These are phyloP conservation scores for Otatea glauca DNA, from an alignment of 176 grass and related monocot species.

Conservation along the genomic window DNA sequence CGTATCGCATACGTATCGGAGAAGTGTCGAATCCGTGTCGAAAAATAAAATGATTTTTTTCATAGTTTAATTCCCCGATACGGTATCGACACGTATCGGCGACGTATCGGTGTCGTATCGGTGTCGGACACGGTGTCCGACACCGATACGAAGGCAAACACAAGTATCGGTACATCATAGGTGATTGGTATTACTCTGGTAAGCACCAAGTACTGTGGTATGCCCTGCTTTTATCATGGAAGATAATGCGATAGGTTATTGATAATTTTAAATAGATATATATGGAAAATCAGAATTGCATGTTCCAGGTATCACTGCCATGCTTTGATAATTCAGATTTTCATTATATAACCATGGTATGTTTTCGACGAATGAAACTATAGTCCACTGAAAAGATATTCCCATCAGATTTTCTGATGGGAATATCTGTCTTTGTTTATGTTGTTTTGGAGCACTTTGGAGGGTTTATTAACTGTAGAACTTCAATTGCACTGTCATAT, in stretches of 20 bases:
- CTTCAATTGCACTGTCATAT: slow-evolving; percentile 21
- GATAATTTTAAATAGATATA: slow-evolving; percentile 17
- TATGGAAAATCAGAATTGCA: neutral
- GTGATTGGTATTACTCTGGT: slow-evolving; percentile 17
- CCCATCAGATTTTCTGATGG: neutral
- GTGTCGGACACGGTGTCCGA: no score
- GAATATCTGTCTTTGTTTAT: slow-evolving; percentile 17
- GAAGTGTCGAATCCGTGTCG: no score
- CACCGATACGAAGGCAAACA: no score
- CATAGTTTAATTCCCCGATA: no score
- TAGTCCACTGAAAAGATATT: slow-evolving; percentile 11
- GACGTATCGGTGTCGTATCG: no score
- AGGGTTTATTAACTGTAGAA: slow-evolving; percentile 17
- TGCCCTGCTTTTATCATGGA: slow-evolving; percentile 42
- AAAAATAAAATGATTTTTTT: no score
- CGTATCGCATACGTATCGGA: no score
- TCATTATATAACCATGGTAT: slow-evolving; percentile 18
- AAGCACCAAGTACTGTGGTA: neutral
- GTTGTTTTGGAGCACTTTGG: slow-evolving; percentile 31
- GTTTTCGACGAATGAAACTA: slow-evolving; percentile 20
- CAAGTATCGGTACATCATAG: no score
- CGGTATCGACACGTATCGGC: no score
- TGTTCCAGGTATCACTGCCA: slow-evolving; percentile 25
- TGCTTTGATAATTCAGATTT: neutral
- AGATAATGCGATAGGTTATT: neutral